phyloP scores from a whole-genome alignment of 179 eudicot species.

The Silene coronaria region DNA sequence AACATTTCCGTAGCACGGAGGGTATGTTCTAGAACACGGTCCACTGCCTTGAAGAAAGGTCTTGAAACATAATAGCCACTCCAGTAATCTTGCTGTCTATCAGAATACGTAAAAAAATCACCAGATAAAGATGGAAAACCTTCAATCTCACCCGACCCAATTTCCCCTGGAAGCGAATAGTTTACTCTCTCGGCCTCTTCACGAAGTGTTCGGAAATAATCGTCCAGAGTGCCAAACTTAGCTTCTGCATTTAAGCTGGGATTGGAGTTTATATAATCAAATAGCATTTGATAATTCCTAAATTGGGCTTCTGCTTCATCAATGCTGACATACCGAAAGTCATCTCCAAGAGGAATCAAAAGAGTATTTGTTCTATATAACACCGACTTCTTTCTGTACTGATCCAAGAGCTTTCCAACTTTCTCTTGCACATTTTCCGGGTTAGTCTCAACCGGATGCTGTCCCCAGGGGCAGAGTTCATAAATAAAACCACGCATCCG shows the following conservation, averaged over 20 bases:
- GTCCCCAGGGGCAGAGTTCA: constrained; percentile 92
- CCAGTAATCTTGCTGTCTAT: constrained; percentile 94
- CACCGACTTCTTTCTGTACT: constrained; percentile 85
- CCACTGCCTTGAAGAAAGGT: constrained; percentile 95
- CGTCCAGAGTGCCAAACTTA: constrained; percentile 88
- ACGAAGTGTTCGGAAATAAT: constrained; percentile 78
- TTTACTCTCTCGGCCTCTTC: constrained; percentile 91
- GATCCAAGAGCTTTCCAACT: constrained; percentile 73
- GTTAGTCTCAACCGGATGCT: constrained; percentile 80
- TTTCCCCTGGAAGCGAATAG: constrained; percentile 72
- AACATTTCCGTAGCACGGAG: constrained; percentile 82
- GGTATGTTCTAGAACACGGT: constrained; percentile 91
- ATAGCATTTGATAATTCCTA: constrained; percentile 80
- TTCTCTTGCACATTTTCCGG: constrained; percentile 74
- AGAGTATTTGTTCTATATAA: constrained; percentile 93
- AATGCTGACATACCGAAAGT: constrained; percentile 82
- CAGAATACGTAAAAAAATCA: constrained; percentile 94
- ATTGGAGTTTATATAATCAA: constrained; percentile 82
- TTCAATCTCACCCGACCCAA: constrained; percentile 77
- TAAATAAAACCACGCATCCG: constrained; percentile 77
- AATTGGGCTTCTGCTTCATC: constrained; percentile 99
- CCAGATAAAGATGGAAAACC: constrained; percentile 95
- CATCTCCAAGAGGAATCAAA: constrained; percentile 91
- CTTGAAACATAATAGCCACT: constrained; percentile 98
- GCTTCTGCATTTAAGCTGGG: constrained; percentile 91